A percentile compares a stretch with the other conserved stretches of the same genome.
Conservation (phyloP, 768 basidiomycete genomes). For the Boletus pseudo-olivaceus region DNA sequence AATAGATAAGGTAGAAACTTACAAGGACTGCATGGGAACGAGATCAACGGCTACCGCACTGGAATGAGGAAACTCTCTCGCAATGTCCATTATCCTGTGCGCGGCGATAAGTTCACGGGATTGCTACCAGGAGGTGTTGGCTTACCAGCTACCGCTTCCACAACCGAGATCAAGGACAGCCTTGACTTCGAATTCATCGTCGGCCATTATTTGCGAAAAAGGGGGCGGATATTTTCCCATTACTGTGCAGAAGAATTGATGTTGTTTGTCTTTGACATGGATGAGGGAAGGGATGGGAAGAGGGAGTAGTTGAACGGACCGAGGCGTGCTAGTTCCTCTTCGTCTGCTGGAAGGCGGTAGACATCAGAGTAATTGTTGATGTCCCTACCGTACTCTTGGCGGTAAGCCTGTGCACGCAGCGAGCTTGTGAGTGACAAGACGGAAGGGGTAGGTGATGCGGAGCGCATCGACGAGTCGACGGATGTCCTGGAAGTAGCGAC, state of each 20-base stretch:
- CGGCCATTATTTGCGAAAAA: conserved; percentile 55
- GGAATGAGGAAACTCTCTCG: conserved; percentile 67
- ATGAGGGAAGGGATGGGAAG: conserved; percentile 10
- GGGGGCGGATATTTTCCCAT: conserved; percentile 67
- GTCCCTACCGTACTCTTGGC: conserved; percentile 63
- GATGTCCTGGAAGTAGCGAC: conserved; percentile 53
- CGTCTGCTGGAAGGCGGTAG: conserved; percentile 75
- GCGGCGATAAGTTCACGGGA: conserved; percentile 7
- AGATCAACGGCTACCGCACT: conserved; percentile 73
- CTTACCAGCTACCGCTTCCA: conserved; percentile 74
- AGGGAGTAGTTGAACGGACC: conserved; percentile 38
- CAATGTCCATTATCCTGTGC: conserved; percentile 70
- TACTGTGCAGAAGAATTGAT: conserved; percentile 57
- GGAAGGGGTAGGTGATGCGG: conserved; percentile 63
- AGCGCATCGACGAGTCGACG: conserved; percentile 56
- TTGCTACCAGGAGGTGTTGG: not conserved
- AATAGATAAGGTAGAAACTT: conserved; percentile 28
- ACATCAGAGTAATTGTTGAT: conserved; percentile 79
- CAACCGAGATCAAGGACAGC: conserved; percentile 73
- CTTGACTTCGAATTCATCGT: conserved; percentile 58
- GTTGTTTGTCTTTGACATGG: conserved; percentile 54
- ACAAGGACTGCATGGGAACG: conserved; percentile 74
- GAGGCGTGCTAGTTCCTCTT: conserved; percentile 68
- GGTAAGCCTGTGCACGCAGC: conserved; percentile 53
- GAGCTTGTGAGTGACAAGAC: conserved; percentile 68